phyloP scores from a whole-genome alignment of 257 asterid species.

The Verbascum thapsus region DNA sequence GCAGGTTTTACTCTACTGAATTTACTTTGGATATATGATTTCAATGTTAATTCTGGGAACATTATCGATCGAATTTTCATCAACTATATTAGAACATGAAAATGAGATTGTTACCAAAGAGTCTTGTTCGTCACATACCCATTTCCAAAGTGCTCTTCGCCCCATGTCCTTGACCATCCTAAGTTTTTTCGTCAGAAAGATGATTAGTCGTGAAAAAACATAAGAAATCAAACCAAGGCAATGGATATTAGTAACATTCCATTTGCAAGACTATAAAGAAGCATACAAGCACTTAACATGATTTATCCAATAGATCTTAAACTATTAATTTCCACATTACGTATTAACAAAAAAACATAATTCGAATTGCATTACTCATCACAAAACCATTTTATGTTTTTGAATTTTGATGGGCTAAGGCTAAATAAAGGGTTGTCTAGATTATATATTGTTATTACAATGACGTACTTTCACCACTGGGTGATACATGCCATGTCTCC shows the following conservation, averaged over 20 bases:
- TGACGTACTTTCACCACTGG: conserved; percentile 63
- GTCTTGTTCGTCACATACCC: conserved; percentile 53
- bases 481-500: conserved; percentile 96
- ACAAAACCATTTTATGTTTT: too few species aligned
- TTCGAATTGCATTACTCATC: background rate
- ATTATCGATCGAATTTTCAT: background rate
- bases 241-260: background rate
- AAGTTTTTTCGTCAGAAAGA: background rate
- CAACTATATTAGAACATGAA: background rate
- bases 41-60: background rate
- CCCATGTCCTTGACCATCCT: conserved; percentile 99
- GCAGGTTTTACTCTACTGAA: background rate
- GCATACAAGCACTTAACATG: background rate
- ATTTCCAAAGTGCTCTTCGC: conserved; percentile 98
- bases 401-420: background rate
- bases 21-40: background rate
- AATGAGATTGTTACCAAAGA: conserved; percentile 15
- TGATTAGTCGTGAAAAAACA: background rate
- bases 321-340: background rate
- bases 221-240: conserved; percentile 1
- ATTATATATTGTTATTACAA: background rate
- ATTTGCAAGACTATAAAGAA: background rate
- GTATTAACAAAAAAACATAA: conserved; percentile 8
- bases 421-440: conserved; percentile 10
- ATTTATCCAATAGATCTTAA: background rate